A percentile compares a stretch with the other conserved stretches of the same genome.
These are phyloP conservation scores for Penicillium verhagenii DNA, from an alignment of 495 filamentous ascomycete genomes.

Conservation along the genomic window DNA sequence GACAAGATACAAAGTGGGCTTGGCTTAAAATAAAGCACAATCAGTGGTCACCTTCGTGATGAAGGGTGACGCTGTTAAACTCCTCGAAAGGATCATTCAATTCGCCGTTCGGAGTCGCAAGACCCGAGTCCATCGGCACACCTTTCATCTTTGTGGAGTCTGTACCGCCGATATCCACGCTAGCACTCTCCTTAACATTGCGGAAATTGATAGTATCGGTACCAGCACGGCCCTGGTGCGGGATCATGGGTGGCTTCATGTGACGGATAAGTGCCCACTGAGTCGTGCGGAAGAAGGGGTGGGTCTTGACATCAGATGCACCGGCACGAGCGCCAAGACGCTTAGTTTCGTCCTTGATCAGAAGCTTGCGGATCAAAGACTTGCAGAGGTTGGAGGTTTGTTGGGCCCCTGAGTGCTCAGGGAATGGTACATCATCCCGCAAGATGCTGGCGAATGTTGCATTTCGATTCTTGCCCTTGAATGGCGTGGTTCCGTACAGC, in stretches of 20 bases:
- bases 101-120: conserved; percentile 82
- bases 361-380: conserved; percentile 89
- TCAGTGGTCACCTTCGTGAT: conserved; percentile 82
- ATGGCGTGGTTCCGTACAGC: conserved; percentile 97
- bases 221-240: conserved; percentile 77
- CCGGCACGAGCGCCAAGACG: conserved; percentile 92
- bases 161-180: conserved; percentile 78
- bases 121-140: conserved; percentile 79
- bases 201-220: conserved; percentile 96
- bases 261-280: conserved; percentile 97
- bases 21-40: conserved; percentile 1
- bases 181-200: conserved; percentile 95
- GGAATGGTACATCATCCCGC: conserved; percentile 90
- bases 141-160: conserved; percentile 61
- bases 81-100: conserved; percentile 94
- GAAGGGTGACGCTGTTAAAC: conserved; percentile 96
- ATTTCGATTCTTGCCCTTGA: conserved; percentile 99
- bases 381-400: conserved; percentile 94
- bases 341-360: conserved; percentile 97
- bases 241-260: conserved; percentile 98
- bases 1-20: conserved; percentile 11
- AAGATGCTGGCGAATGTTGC: conserved; percentile 97
- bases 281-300: conserved; percentile 93
- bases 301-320: conserved; percentile 93
- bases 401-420: conserved; percentile 79